A percentile compares a stretch with the other conserved stretches of the same genome.
phyloP scores from a whole-genome alignment of 2,329 filamentous ascomycete genomes.

The Paecilomyces variotii region DNA sequence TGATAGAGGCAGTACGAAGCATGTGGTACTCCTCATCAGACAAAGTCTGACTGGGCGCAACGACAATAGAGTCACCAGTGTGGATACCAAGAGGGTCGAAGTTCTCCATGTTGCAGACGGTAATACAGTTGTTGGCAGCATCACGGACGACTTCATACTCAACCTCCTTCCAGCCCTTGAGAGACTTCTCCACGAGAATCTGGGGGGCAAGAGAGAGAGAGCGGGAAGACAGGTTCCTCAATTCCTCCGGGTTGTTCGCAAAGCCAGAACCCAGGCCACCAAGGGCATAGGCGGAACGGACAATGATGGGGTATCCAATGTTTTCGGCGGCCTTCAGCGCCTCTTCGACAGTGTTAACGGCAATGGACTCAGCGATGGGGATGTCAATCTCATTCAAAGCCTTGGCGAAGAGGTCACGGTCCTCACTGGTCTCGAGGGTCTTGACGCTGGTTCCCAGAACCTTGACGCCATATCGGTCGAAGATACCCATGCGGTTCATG shows the following conservation, averaged over 20 bases:
- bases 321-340: constrained; percentile 77
- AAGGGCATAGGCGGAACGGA: constrained; percentile 91
- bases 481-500: constrained; percentile 93
- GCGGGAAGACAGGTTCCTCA: constrained; percentile 84
- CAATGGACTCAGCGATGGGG: constrained; percentile 92
- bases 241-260: constrained; percentile 86
- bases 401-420: constrained; percentile 91
- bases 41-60: constrained; percentile 91
- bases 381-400: constrained; percentile 96
- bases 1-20: constrained; percentile 94
- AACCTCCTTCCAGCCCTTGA: constrained; percentile 99
- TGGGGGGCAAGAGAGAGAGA: constrained; percentile 91
- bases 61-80: constrained; percentile 97
- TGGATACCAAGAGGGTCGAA: constrained; percentile 97
- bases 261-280: constrained; percentile 96
- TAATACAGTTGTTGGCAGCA: constrained; percentile 97
- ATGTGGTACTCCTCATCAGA: constrained; percentile 99
- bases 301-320: constrained; percentile 95
- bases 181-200: constrained; percentile 94
- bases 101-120: constrained; percentile 98
- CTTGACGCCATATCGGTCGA: constrained; percentile 90
- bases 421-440: constrained; percentile 89
- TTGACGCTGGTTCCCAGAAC: constrained; percentile 92
- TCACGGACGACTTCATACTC: constrained; percentile 98
- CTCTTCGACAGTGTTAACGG: constrained; percentile 84